Conservation (phyloP, 2,329 filamentous ascomycete genomes). For the Fusarium pseudonygamai region DNA sequence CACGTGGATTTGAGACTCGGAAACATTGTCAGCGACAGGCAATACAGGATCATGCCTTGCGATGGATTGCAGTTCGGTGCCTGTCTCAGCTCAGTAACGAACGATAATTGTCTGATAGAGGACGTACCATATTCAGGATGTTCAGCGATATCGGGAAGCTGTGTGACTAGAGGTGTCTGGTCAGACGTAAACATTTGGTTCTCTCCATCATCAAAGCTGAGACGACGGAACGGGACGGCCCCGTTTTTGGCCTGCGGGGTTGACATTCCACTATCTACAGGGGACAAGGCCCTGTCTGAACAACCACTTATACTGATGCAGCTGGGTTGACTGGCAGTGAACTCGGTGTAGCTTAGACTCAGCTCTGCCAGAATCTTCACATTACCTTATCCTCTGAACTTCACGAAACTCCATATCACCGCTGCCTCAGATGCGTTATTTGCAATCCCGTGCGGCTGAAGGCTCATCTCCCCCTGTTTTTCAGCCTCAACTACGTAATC, state of each 20-base stretch:
- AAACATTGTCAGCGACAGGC: accelerated
- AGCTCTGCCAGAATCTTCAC: neutral
- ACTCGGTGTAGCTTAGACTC: accelerated
- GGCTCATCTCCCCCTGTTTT: no score
- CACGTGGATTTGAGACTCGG: neutral
- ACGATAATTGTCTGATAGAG: accelerated
- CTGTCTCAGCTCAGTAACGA: neutral
- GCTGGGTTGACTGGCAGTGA: accelerated
- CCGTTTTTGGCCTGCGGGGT: neutral
- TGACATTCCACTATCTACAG: neutral
- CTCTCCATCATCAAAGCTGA: neutral
- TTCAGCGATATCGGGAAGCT: accelerated
- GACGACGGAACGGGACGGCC: neutral
- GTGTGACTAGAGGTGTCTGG: neutral
- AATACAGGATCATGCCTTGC: accelerated
- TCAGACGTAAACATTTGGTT: neutral
- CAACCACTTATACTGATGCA: no score
- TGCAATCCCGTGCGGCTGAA: neutral
- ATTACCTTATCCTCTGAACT: neutral
- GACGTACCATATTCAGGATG: accelerated
- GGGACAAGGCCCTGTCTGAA: neutral
- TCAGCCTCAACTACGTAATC: no score
- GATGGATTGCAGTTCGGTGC: neutral
- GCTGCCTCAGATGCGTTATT: neutral
- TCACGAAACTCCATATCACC: accelerated